These are phyloP conservation scores for Daedaleopsis nitida DNA, from an alignment of 768 basidiomycete genomes.

Conservation along the genomic window DNA sequence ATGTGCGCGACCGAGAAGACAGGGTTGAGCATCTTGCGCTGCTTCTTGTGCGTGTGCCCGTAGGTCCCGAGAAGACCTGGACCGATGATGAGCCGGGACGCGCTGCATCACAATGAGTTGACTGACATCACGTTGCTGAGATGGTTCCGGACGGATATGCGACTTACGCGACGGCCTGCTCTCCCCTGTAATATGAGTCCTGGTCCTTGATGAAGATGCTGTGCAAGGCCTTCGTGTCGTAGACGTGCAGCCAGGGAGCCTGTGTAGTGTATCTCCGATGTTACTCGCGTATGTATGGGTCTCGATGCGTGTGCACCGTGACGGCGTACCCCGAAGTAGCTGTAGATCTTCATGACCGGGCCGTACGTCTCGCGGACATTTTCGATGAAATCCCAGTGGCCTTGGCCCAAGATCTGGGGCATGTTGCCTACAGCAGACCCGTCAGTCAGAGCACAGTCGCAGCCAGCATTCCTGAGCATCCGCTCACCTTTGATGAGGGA, in stretches of 20 bases:
- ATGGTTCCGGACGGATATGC: too few relatives aligned
- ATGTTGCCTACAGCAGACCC: conserved; percentile 11
- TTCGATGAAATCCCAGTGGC: conserved; percentile 12
- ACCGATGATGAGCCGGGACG: conserved; percentile 9
- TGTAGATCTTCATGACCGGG: conserved; percentile 8
- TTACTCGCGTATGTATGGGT: background rate
- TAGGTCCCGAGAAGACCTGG: conserved; percentile 20
- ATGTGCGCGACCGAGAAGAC: conserved; percentile 27
- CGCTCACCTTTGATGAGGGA: conserved; percentile 10
- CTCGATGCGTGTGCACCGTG: background rate
- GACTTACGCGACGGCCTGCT: background rate
- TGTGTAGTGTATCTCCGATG: background rate
- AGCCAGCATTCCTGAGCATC: background rate
- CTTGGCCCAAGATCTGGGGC: conserved; percentile 1
- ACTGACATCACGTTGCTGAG: too few relatives aligned
- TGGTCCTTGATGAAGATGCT: conserved; percentile 24
- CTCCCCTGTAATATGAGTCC: conserved; percentile 16
- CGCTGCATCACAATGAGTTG: background rate
- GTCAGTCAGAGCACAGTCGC: background rate
- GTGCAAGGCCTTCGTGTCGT: conserved; percentile 20
- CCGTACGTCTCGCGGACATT: conserved; percentile 11
- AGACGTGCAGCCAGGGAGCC: conserved; percentile 9
- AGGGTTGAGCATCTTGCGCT: conserved; percentile 27
- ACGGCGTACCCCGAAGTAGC: conserved; percentile 11
- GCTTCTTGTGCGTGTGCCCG: conserved; percentile 20